These are phyloP conservation scores for Psilocybe subaeruginosa DNA, from an alignment of 768 basidiomycete species.

Conservation along the genomic window DNA sequence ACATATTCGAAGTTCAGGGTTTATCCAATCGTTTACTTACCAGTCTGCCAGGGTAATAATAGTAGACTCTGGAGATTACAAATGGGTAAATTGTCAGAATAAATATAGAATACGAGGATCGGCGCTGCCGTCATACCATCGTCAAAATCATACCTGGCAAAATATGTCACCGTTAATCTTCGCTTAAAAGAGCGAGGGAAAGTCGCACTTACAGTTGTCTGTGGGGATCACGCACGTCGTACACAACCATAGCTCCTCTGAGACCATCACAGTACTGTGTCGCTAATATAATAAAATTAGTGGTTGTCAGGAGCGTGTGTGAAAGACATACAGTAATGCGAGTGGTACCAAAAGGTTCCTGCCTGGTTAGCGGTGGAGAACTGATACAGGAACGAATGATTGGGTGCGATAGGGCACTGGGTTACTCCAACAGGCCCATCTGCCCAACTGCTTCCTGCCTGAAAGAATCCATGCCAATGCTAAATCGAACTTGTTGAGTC, in stretches of 20 bases:
- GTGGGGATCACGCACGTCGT: constrained; percentile 29
- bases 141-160: constrained; percentile 15
- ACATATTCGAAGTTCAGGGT: background rate
- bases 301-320: constrained; percentile 10
- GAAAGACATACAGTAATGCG: constrained; percentile 32
- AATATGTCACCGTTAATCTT: background rate
- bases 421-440: constrained; percentile 42
- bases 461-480: constrained; percentile 49
- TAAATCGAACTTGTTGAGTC: background rate
- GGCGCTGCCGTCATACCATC: constrained; percentile 16
- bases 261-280: constrained; percentile 63
- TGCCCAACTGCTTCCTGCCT: constrained; percentile 36
- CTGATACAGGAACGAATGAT: constrained; percentile 34
- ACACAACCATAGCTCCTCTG: constrained; percentile 34
- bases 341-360: constrained; percentile 48
- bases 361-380: constrained; percentile 32
- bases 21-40: constrained; percentile 26
- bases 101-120: background rate
- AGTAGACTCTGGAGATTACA: constrained; percentile 21
- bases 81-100: background rate
- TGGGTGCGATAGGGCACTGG: constrained; percentile 43
- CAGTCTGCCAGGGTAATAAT: constrained; percentile 34
- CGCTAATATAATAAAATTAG: constrained; percentile 16
- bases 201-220: constrained; percentile 12
- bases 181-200: background rate